These are phyloP conservation scores for Salix arbutifolia DNA, from an alignment of 345 rosid species.

Conservation along the genomic window DNA sequence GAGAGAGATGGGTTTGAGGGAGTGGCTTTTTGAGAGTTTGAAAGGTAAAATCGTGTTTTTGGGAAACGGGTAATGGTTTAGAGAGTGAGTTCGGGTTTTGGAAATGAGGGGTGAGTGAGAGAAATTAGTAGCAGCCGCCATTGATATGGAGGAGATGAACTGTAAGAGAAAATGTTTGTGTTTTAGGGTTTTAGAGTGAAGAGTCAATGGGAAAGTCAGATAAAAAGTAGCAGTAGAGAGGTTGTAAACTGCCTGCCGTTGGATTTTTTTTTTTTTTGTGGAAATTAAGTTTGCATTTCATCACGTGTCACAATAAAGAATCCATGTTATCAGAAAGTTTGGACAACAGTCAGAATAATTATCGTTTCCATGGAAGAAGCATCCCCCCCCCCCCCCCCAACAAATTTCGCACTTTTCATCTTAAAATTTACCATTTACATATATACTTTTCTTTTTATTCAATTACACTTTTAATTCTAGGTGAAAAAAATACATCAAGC, in stretches of 20 bases:
- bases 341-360: neutral
- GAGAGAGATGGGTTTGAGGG: constrained; percentile 39
- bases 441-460: neutral
- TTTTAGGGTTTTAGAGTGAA: neutral
- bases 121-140: constrained; percentile 39
- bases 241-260: neutral
- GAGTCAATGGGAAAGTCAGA: neutral
- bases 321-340: neutral
- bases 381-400: too few species aligned
- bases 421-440: neutral
- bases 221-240: neutral
- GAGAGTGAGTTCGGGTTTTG: constrained; percentile 24
- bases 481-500: too few species aligned
- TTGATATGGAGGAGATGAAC: neutral
- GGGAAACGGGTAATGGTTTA: constrained; percentile 31
- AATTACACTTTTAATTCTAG: neutral
- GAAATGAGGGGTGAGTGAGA: constrained; percentile 34
- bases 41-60: constrained; percentile 39
- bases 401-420: neutral
- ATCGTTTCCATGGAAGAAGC: neutral
- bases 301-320: neutral
- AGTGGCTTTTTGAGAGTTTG: constrained; percentile 17
- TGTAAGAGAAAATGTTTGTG: neutral
- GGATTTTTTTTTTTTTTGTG: too few species aligned
- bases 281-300: too few species aligned